phyloP scores from a whole-genome alignment of 805 yeast species.

The Zygoascus flipseniorum region DNA sequence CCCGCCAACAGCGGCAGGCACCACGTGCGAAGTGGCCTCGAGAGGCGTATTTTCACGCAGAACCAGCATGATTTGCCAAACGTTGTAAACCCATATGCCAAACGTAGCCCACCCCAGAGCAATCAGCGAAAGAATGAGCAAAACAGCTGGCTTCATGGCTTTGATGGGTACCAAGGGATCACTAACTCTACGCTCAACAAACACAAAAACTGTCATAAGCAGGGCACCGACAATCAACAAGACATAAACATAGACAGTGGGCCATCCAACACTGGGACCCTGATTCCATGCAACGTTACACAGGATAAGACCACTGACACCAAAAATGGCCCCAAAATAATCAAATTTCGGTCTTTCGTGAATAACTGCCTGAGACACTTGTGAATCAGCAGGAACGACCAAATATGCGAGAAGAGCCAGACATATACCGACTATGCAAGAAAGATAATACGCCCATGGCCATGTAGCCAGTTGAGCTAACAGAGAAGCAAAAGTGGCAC shows the following conservation, averaged over 20 bases:
- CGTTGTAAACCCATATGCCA: constrained; percentile 65
- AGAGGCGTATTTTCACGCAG: constrained; percentile 43
- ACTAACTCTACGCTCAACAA: constrained; percentile 40
- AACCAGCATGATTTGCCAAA: constrained; percentile 43
- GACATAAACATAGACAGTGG: constrained; percentile 45
- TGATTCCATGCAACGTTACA: constrained; percentile 68
- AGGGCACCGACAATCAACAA: constrained; percentile 44
- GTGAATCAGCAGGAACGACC: constrained; percentile 31
- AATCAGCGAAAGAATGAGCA: constrained; percentile 42
- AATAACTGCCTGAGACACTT: no score
- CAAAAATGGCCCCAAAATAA: constrained; percentile 46
- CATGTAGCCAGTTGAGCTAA: constrained; percentile 42
- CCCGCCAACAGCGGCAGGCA: constrained; percentile 25
- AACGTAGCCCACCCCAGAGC: constrained; percentile 71
- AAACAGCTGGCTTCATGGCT: constrained; percentile 37
- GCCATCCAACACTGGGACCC: constrained; percentile 69
- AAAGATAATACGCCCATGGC: constrained; percentile 53
- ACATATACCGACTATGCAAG: constrained; percentile 33
- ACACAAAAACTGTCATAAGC: constrained; percentile 38
- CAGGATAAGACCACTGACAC: constrained; percentile 51
- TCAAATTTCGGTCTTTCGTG: constrained; percentile 31
- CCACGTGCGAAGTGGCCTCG: constrained; percentile 37
- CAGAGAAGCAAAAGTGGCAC: constrained; percentile 44
- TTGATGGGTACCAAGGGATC: constrained; percentile 49
- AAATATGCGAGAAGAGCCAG: constrained; percentile 30